These are phyloP conservation scores for Parietaria judaica DNA, from an alignment of 306 rosid species.

Conservation along the genomic window DNA sequence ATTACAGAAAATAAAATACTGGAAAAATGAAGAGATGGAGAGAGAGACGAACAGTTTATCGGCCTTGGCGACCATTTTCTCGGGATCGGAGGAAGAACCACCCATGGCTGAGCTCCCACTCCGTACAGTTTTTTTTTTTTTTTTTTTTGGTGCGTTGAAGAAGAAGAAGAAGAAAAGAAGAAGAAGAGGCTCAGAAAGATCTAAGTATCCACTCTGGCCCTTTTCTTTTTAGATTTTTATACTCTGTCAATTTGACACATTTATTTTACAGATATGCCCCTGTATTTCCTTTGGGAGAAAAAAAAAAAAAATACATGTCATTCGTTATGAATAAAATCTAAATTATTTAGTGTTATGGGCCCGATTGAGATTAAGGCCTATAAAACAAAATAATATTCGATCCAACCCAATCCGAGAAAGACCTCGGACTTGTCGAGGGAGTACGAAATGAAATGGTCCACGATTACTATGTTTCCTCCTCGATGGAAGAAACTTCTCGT, in stretches of 20 bases:
- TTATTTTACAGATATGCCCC: no score
- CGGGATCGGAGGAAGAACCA: conserved; percentile 49
- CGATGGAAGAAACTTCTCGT: no score
- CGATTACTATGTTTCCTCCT: no score
- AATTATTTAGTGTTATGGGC: no score
- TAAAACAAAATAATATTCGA: no score
- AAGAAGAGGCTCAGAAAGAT: not conserved
- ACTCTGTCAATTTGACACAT: not conserved
- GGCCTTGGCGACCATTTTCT: conserved; percentile 64
- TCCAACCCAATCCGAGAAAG: no score
- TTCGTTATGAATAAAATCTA: no score
- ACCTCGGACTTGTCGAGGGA: no score
- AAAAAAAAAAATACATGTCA: no score
- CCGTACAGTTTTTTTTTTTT: not conserved
- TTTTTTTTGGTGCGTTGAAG: not conserved
- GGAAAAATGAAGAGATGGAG: not conserved
- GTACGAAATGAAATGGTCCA: no score
- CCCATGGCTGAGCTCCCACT: conserved; percentile 35
- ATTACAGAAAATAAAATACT: not conserved
- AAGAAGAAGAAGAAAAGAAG: not conserved
- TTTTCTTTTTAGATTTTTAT: not conserved
- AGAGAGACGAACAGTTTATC: conserved; percentile 56
- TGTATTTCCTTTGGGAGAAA: no score
- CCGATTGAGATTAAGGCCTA: no score
- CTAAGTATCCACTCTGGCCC: conserved; percentile 3